Percentiles rank a stretch among this genome's conserved stretches.
These are phyloP conservation scores for Nephelium lappaceum DNA, from an alignment of 345 rosid species.

Conservation along the genomic window DNA sequence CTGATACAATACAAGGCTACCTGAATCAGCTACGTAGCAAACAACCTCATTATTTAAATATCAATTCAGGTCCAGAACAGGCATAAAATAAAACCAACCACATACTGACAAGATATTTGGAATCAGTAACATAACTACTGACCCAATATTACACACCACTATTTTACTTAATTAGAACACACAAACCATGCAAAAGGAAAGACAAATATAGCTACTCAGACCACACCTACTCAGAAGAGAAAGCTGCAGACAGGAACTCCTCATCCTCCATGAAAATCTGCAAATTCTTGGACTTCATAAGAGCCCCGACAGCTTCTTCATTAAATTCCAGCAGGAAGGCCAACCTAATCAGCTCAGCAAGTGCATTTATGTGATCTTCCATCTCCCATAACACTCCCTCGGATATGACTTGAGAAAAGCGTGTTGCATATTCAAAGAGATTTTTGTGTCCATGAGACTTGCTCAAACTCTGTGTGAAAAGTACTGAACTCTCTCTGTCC, in stretches of 20 bases:
- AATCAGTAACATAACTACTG: neutral
- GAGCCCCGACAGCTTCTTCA: constrained; percentile 49
- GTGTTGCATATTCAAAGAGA: constrained; percentile 52
- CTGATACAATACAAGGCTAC: neutral
- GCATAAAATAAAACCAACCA: neutral
- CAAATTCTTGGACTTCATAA: constrained; percentile 60
- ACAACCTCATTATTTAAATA: neutral
- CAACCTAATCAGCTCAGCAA: constrained; percentile 58
- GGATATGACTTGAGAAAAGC: constrained; percentile 53
- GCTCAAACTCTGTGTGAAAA: constrained; percentile 48
- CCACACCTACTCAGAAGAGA: constrained; percentile 26
- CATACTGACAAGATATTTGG: neutral
- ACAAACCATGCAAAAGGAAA: neutral
- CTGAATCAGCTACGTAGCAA: neutral
- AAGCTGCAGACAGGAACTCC: constrained; percentile 46
- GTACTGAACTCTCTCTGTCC: constrained; percentile 48
- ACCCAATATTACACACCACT: neutral
- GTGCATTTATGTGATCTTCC: constrained; percentile 44
- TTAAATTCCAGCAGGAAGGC: constrained; percentile 53
- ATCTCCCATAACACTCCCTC: constrained; percentile 56
- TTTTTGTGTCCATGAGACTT: constrained; percentile 33
- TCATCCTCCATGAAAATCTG: constrained; percentile 53
- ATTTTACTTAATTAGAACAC: neutral
- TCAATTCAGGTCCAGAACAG: neutral
- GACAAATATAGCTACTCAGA: neutral